phyloP scores from a whole-genome alignment of 75 land plant genomes.

The Azolla pinnata region DNA sequence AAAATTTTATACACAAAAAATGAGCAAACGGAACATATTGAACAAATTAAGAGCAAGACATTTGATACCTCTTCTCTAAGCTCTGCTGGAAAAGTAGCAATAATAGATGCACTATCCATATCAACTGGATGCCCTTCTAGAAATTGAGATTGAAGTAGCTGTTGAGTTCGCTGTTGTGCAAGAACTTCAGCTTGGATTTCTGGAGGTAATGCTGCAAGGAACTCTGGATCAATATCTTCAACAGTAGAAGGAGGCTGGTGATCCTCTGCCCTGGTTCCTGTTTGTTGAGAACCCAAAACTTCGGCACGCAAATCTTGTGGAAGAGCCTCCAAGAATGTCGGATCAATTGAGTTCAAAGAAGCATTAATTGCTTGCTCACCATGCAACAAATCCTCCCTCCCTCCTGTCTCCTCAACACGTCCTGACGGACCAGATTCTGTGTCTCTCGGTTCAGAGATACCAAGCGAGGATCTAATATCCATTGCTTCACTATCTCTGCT shows the following conservation, averaged over 20 bases:
- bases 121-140: conserved; percentile 91
- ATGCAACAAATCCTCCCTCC: conserved; percentile 14
- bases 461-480: too few species aligned
- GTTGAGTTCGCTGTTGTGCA: conserved; percentile 84
- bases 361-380: conserved; percentile 20
- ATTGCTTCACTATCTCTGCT: too few species aligned
- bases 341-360: conserved; percentile 68
- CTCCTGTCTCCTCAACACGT: too few species aligned
- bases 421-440: too few species aligned
- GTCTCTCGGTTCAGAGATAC: too few species aligned
- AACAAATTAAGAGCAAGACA: background rate
- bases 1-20: too few species aligned
- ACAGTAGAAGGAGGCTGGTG: conserved; percentile 47
- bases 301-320: conserved; percentile 96
- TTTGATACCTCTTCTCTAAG: conserved; percentile 84
- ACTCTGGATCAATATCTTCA: conserved; percentile 98
- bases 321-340: conserved; percentile 89
- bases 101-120: conserved; percentile 98
- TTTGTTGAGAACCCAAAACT: conserved; percentile 85
- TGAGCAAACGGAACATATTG: background rate
- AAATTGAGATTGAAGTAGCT: conserved; percentile 54
- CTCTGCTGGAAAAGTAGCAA: conserved; percentile 95
- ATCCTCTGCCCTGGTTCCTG: conserved; percentile 41
- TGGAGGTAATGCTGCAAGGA: conserved; percentile 94
- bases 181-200: conserved; percentile 96